phyloP scores from a whole-genome alignment of 495 filamentous ascomycete genomes.

The Aspergillus ellipticus region DNA sequence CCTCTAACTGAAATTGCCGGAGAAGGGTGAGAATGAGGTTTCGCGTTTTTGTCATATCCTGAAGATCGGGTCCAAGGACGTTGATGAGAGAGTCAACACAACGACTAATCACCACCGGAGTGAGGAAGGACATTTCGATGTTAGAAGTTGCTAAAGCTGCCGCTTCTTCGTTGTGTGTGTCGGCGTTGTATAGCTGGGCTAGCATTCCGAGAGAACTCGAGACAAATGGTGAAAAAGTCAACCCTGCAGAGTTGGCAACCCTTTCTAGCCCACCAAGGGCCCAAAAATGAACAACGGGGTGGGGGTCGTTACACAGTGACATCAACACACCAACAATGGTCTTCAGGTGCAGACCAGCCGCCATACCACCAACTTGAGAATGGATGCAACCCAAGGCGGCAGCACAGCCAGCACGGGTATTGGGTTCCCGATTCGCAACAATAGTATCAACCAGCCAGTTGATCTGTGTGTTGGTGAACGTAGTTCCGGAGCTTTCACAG shows the following conservation, averaged over 20 bases:
- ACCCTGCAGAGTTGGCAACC: constrained; percentile 87
- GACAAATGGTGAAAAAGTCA: constrained; percentile 87
- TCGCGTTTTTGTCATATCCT: constrained; percentile 86
- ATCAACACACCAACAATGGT: constrained; percentile 92
- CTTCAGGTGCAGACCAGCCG: constrained; percentile 93
- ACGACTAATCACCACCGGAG: constrained; percentile 75
- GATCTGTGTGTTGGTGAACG: constrained; percentile 83
- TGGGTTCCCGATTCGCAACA: constrained; percentile 87
- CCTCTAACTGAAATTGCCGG: constrained; percentile 76
- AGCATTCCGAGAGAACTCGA: constrained; percentile 89
- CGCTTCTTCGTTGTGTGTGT: constrained; percentile 87
- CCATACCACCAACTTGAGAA: constrained; percentile 94
- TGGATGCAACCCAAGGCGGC: constrained; percentile 92
- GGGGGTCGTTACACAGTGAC: constrained; percentile 94
- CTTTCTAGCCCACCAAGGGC: constrained; percentile 83
- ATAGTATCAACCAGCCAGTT: constrained; percentile 92
- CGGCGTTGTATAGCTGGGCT: constrained; percentile 83
- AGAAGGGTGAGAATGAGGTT: constrained; percentile 88
- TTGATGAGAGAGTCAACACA: constrained; percentile 95
- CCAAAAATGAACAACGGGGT: constrained; percentile 94
- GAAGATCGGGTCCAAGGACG: constrained; percentile 90
- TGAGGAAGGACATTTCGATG: constrained; percentile 76
- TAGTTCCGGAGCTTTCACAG: constrained; percentile 82
- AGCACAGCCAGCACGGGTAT: constrained; percentile 88
- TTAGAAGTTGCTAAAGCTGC: constrained; percentile 77